Evolutionary conservation across 495 filamentous ascomycete species (phyloP).

Genomic region (Hypoxylon fragiforme): DNA sequence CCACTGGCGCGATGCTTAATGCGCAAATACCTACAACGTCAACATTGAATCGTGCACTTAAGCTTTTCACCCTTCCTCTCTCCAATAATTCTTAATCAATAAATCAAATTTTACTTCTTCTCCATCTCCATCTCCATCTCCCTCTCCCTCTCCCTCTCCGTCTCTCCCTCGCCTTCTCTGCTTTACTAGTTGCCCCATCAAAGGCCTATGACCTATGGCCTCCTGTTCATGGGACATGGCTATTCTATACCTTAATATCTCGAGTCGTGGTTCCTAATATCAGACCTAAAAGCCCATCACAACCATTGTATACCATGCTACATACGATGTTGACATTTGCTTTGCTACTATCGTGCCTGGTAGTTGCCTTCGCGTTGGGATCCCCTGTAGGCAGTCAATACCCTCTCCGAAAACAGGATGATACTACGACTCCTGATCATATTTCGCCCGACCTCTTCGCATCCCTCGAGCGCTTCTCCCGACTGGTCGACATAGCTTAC

Average conservation of each 20-base stretch:
- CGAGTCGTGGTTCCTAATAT: conserved; percentile 1
- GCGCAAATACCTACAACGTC: conserved; percentile 11
- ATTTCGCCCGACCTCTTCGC: conserved; percentile 71
- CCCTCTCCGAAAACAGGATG: conserved; percentile 10
- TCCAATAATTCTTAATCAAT: conserved; percentile 12
- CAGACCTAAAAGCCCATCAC: conserved; percentile 4
- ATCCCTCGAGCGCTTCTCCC: conserved; percentile 81
- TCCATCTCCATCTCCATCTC: too few relatives aligned
- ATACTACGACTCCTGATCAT: conserved; percentile 32
- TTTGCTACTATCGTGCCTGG: conserved; percentile 13
- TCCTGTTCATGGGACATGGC: conserved; percentile 21
- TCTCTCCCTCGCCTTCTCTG: neutral
- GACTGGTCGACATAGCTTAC: conserved; percentile 92
- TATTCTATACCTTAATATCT: conserved; percentile 1
- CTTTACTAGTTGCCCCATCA: too few relatives aligned
- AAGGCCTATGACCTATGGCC: conserved; percentile 12
- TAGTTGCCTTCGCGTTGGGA: conserved; percentile 5
- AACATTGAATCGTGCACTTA: neutral
- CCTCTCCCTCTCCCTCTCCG: too few relatives aligned
- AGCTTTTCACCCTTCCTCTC: conserved; percentile 1
- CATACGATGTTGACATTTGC: conserved; percentile 11
- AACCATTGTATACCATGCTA: neutral
- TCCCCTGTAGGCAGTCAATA: conserved; percentile 24
- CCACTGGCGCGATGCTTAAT: conserved; percentile 23
- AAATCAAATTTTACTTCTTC: too few relatives aligned